phyloP scores from a whole-genome alignment of 1,284 basidiomycete species.

The Lignosus rhinocerotis region DNA sequence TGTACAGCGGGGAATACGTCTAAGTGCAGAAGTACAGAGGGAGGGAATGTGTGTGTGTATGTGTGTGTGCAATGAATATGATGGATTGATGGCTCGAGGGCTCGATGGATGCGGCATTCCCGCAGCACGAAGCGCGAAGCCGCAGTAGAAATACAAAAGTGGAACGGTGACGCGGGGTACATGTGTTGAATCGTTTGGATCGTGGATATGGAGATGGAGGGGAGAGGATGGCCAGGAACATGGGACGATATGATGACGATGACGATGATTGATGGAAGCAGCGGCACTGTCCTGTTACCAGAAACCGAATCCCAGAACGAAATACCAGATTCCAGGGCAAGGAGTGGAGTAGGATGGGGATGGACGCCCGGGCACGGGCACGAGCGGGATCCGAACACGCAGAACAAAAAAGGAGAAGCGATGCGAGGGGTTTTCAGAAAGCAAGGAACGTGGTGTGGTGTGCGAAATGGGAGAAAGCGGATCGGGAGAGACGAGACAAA shows the following conservation, averaged over 20 bases:
- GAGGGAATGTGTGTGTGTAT: too few species aligned
- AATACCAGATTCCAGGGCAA: not conserved
- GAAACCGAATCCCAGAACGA: not conserved
- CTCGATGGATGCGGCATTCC: too few species aligned
- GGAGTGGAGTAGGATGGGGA: not conserved
- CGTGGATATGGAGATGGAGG: not conserved
- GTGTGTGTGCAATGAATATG: too few species aligned
- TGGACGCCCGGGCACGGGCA: too few species aligned
- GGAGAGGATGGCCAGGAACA: too few species aligned
- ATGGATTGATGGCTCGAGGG: too few species aligned
- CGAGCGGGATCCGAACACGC: too few species aligned
- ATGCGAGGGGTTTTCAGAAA: not conserved
- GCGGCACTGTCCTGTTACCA: not conserved
- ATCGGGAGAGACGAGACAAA: not conserved
- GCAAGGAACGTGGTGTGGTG: not conserved
- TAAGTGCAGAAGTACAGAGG: too few species aligned
- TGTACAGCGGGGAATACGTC: too few species aligned
- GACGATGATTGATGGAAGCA: not conserved
- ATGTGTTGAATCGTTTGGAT: too few species aligned
- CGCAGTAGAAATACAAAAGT: not conserved
- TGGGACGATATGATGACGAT: too few species aligned
- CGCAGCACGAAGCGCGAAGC: too few species aligned
- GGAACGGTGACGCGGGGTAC: not conserved
- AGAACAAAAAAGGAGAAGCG: not conserved
- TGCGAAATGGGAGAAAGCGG: not conserved